phyloP scores from a whole-genome alignment of 169 alveolate genomes.

The Plasmodium yoelii region DNA sequence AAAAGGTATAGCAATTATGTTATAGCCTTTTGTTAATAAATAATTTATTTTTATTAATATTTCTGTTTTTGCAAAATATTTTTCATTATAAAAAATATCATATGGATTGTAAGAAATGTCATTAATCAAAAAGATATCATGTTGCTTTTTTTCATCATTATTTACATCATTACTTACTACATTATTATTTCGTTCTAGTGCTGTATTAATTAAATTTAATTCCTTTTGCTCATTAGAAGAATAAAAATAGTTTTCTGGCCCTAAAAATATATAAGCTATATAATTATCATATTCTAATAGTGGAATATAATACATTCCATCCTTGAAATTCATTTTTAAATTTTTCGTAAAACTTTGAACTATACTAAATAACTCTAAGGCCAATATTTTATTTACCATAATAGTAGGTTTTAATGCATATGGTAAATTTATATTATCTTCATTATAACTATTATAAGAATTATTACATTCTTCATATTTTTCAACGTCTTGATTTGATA shows the following conservation, averaged over 20 bases:
- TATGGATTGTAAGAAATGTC: conserved; percentile 54
- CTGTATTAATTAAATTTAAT: not conserved
- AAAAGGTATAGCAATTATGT: conserved; percentile 68
- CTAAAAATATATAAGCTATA: conserved; percentile 56
- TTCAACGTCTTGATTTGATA: not conserved
- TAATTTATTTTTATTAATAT: conserved; percentile 54
- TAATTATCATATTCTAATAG: conserved; percentile 60
- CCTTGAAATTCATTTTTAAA: conserved; percentile 40
- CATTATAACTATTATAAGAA: not conserved
- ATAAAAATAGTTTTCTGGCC: conserved; percentile 46
- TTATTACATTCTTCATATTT: not conserved
- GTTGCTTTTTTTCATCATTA: not conserved
- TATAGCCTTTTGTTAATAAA: conserved; percentile 60
- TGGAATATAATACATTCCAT: conserved; percentile 32
- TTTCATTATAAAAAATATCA: conserved; percentile 49
- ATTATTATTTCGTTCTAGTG: not conserved
- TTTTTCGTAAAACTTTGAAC: conserved; percentile 42
- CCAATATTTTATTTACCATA: conserved; percentile 24
- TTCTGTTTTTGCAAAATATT: conserved; percentile 51
- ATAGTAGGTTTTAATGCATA: not conserved
- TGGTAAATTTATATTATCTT: not conserved
- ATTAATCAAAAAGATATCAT: conserved; percentile 33
- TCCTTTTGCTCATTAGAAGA: conserved; percentile 13
- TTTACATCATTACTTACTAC: not conserved
- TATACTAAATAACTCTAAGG: conserved; percentile 49